Evolutionary conservation across 1,139 yeast species (phyloP), one percentile per base, ranked within the genome.

Genomic region (Pichia sp.): DNA sequence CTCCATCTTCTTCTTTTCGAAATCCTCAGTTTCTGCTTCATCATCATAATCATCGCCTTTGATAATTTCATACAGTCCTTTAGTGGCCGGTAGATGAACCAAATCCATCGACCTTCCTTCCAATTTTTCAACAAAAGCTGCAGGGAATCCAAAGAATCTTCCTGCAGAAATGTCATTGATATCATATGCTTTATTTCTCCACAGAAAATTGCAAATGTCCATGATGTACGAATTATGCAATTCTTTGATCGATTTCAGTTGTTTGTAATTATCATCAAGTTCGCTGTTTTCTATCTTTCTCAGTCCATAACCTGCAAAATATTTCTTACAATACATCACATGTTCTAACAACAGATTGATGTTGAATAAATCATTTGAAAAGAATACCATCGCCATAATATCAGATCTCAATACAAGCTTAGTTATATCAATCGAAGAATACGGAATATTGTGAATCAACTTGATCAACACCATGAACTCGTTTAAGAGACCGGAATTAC

Each of bases 131-230:
- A 70, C 67, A 20, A 79, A 50, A 34, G 64, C 68, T 14, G 64
- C 58, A 2, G 72, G 56, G 31, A 78, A 67, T 1, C 59, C 55
- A n/a, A 44, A 40, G 24, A 33, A 34, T 35, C 34, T 34, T 8
- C 37, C 42, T 32, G 41, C 18, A 4, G 34, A 38, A 12, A 30
- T 17, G 17, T 38, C 34, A 9, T 18, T 19, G 49, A 55, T 30
- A n/a, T 59, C 61, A 39, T 56, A 58, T 5, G 51, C 72, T 57
- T 71, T 75, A 52, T 81, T 81, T 54, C 86, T 68, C 91, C 91
- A 85, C 1, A 81, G 52, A 30, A 77, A 69, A 51, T 83, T 83
- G 44, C 85, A 72, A 8, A 77, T 58, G 58, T 84, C 90, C 71
- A 80, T 71, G 9, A 83, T 76, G 50, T 74, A 77, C 0, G 77